Evolutionary conservation across 495 filamentous ascomycete species (phyloP), one percentile per base, ranked within the genome.

Genomic region (Rhypophila decipiens): DNA sequence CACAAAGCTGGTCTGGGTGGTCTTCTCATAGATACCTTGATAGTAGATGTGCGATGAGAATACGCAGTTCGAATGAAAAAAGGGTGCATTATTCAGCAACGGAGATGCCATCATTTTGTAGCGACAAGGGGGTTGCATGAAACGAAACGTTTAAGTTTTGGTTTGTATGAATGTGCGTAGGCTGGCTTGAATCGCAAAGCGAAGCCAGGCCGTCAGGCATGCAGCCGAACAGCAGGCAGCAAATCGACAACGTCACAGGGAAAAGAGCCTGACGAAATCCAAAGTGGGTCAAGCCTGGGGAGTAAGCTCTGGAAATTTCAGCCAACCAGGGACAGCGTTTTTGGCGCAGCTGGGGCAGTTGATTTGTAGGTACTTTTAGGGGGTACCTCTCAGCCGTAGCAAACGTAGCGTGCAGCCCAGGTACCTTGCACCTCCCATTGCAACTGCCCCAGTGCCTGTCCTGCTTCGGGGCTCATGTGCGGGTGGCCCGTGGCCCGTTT

Each of bases 401-500:
- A 17, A 17, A 12, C 17, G 24, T 27, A 35, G 31, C 50, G 50
- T 19, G 27, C 7, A 9, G 15, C 15, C 22, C 38, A 41, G 45
- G 37, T 56, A 56, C 49, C 33, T 48, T 31, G 27, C 7, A 31
- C 7, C 13, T 13, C 7, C 27, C 27, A 31, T 7, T 13, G 13
- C 27, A 13, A 13, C 7, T 7, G 7, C 13, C 13, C 7, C 27
- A 31, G 7, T 31, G 27, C 27, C 7, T 13, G 7, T 7, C 27
- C 13, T 7, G 13, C 27, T 31, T 37, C 20, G 42, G 21, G 15
- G 20, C 35, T 34, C 51, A 47, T 48, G 44, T 21, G 21, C 31
- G 40, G 23, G 47, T 54, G 51, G 56, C 42, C 57, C 50, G 55
- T 63, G 54, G n/a, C 39, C 39, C 9, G 18, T 58, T 61, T 62